Evolutionary conservation across 371 early-diverging fungal genomes (phyloP), one percentile per base, ranked within the genome.

Genomic region (Fennellomyces sp.): DNA sequence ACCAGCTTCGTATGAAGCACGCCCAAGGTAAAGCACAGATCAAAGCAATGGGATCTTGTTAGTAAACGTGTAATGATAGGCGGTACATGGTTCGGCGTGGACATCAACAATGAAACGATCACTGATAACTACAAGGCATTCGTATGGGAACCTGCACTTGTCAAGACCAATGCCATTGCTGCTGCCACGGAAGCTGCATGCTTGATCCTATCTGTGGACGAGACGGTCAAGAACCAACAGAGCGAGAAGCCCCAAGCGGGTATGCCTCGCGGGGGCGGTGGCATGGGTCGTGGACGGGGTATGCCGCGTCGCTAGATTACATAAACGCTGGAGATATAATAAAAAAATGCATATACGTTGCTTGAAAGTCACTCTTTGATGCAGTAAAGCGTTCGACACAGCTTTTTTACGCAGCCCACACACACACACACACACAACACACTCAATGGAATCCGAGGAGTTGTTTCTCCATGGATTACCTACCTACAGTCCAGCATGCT

Each of bases 141-240:
- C 75, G 99, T 99, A 11, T 97, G 98, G 97, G 99, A 99, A 84
- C 99, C 99, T 15, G 91, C 98, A 41, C 84, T 97, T 52, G 97
- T 99, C 65, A 99, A 99, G 89, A 94, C 88, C 62, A 99, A 99
- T 78, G 93, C 96, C 67, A 88, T 99, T 64, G 85, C 95, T 51
- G 93, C 97, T 45, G 97, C 99, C 39, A 87, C 96, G 30, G 97
- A 97, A 75, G 99, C 99, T 31, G 99, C 97, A 2, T 97, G 96
- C 67, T 72, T 98, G 73, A 91, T 98, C 51, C 81, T 98, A 53
- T 91, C 92, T 48, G 96, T 98, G 21, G 99, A 98, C 72, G 98
- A 98, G 76, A 98, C 98, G 29, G 88, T 98, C 48, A 94, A 87
- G 82, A 87, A 86, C 60, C 82, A 82, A 48, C 80, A 80, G 61